Percentiles rank a stretch among this genome's conserved stretches.
Conservation (phyloP, 192 early-diverging fungal genomes). For the Dispira simplex region DNA sequence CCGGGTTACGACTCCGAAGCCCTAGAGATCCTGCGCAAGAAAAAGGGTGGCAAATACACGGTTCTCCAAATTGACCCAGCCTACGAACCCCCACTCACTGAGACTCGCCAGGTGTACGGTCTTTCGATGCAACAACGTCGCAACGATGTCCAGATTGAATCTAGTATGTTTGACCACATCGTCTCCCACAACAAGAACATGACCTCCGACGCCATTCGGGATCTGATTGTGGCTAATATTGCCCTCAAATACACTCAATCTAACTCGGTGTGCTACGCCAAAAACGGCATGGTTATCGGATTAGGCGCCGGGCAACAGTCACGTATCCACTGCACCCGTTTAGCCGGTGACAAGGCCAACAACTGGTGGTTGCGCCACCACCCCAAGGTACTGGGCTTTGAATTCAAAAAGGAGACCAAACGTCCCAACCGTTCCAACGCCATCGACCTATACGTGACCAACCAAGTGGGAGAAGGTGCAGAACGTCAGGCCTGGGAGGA, state of each 20-base stretch:
- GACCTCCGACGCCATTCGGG: slow-evolving; percentile 50
- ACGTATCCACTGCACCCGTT: slow-evolving; percentile 94
- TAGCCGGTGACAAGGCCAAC: slow-evolving; percentile 98
- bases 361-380: slow-evolving; percentile 99
- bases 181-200: slow-evolving; percentile 66
- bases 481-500: slow-evolving; percentile 66
- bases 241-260: slow-evolving; percentile 99
- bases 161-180: slow-evolving; percentile 67
- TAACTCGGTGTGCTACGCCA: slow-evolving; percentile 98
- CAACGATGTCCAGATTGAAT: slow-evolving; percentile 69
- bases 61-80: slow-evolving; percentile 83
- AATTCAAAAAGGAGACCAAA: slow-evolving; percentile 78
- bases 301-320: slow-evolving; percentile 98
- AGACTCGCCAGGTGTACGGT: slow-evolving; percentile 94
- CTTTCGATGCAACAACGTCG: slow-evolving; percentile 81
- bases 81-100: slow-evolving; percentile 72
- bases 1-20: slow-evolving; percentile 77
- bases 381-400: slow-evolving; percentile 77
- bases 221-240: slow-evolving; percentile 93
- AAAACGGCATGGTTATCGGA: slow-evolving; percentile 93
- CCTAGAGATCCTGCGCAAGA: slow-evolving; percentile 77
- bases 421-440: slow-evolving; percentile 94
- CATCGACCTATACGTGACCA: slow-evolving; percentile 87
- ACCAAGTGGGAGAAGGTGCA: slow-evolving; percentile 61
- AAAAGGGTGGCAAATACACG: slow-evolving; percentile 96